Evolutionary conservation across 1,139 yeast species (phyloP), one percentile per base, ranked within the genome.

Genomic region (Candida sp.): DNA sequence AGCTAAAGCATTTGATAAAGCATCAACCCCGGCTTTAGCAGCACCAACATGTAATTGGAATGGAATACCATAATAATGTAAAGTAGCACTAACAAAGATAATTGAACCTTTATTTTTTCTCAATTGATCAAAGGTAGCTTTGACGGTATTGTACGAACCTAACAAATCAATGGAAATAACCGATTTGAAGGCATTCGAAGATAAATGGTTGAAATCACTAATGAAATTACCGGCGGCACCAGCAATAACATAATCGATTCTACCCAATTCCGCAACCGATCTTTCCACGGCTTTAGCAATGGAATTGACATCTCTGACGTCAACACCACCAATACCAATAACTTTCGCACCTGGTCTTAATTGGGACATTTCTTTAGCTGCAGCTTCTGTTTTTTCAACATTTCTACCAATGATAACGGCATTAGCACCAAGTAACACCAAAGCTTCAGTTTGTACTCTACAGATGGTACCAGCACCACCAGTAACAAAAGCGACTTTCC

Each of bases 401-500:
- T 85, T 84, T 57, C 98, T 78, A 5, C 99, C 97, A 27, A 93
- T 66, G 43, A 91, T 86, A 7, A 87, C 90, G n/a, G 95, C 96
- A 56, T 88, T 72, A 49, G 97, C 95, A 5, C 99, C 99, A 11
- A 91, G 71, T 15, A 82, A 66, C 5, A 90, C 86, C 64, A 91
- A 50, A 0, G 97, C 96, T 60, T 88, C 96, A 1, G 88, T 81
- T 63, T 91, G 97, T 8, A 86, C 95, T 44, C 95, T 75, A 64
- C 97, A 91, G 42, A 91, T 91, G 23, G 96, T 82, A 11, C 98
- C 98, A 2, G 97, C 95, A 21, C 98, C 98, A 5, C 99, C 99
- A 0, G 99, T 91, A 44, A 90, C 88, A 55, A 90, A 87, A 11
- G 82, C 95, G 2, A 89, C 97, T 61, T 91, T 91, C 19, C 87